Conservation (phyloP, 1,284 basidiomycete species). For the Cryptococcus sp. region DNA sequence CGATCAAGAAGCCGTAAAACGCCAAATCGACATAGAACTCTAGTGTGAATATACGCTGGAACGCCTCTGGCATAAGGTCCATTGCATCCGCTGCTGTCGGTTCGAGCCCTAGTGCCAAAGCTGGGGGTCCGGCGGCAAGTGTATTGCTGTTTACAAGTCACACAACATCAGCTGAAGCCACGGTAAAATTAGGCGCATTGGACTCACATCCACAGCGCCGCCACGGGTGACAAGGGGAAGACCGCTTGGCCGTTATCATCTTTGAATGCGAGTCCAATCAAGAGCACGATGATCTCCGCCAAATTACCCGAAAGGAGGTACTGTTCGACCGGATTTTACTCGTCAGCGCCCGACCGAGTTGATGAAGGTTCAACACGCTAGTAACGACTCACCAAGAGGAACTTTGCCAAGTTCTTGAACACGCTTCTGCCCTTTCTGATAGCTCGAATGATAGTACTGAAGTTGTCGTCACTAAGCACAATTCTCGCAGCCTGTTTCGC, state of each 20-base stretch:
- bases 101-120: conserved; percentile 65
- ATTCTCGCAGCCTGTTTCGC: conserved; percentile 64
- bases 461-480: conserved; percentile 71
- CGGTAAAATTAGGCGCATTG: not conserved
- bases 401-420: conserved; percentile 55
- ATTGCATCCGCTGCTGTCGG: conserved; percentile 62
- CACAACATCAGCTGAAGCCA: not conserved
- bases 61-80: conserved; percentile 59
- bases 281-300: conserved; percentile 62
- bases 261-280: conserved; percentile 69
- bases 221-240: conserved; percentile 68
- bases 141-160: conserved; percentile 51
- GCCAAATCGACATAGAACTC: conserved; percentile 61
- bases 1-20: conserved; percentile 67
- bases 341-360: not conserved
- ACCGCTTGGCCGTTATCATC: conserved; percentile 61
- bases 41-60: conserved; percentile 60
- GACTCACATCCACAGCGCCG: conserved; percentile 62
- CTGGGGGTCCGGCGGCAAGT: conserved; percentile 60
- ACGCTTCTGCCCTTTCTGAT: conserved; percentile 65
- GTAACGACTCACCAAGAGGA: conserved; percentile 40
- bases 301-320: conserved; percentile 63
- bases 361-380: conserved; percentile 1
- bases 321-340: not conserved
- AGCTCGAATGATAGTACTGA: conserved; percentile 67